Evolutionary conservation across 306 rosid genomes (phyloP).

Genomic region (Carpinus viminea): DNA sequence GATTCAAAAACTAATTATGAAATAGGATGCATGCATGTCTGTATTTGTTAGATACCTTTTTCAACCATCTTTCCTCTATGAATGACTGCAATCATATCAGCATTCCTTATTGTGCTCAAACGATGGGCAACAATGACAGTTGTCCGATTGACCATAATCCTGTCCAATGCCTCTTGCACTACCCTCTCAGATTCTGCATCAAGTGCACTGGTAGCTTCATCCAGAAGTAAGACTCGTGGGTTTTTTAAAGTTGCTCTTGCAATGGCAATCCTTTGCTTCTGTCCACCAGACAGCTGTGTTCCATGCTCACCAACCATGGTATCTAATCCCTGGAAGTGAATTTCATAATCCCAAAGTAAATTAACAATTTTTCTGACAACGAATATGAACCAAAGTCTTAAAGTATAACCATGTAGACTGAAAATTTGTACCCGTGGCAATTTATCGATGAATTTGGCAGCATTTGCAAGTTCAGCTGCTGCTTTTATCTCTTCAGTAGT

Average conservation of each 20-base stretch:
- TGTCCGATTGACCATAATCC: constrained; percentile 61
- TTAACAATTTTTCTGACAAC: background rate
- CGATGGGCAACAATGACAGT: constrained; percentile 78
- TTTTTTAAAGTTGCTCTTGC: constrained; percentile 77
- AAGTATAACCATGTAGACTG: background rate
- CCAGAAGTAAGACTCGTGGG: constrained; percentile 68
- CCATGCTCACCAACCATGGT: constrained; percentile 80
- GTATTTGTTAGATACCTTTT: constrained; percentile 41
- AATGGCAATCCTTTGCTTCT: constrained; percentile 64
- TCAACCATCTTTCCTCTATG: constrained; percentile 66
- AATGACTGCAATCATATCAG: constrained; percentile 59
- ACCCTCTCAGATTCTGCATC: constrained; percentile 71
- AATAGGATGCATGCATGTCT: background rate
- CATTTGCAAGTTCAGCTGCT: constrained; percentile 47
- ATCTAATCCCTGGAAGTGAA: constrained; percentile 50
- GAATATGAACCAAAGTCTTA: constrained; percentile 15
- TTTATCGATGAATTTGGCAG: constrained; percentile 43
- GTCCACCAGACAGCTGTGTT: constrained; percentile 72
- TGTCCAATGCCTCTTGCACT: constrained; percentile 69
- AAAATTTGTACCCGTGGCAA: constrained; percentile 40
- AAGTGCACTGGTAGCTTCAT: constrained; percentile 74
- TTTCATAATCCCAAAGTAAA: background rate
- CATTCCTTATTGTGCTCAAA: constrained; percentile 60
- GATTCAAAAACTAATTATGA: background rate
- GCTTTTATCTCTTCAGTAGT: constrained; percentile 41